phyloP scores from a whole-genome alignment of 2,329 filamentous ascomycete genomes.

The Mycogone perniciosa region DNA sequence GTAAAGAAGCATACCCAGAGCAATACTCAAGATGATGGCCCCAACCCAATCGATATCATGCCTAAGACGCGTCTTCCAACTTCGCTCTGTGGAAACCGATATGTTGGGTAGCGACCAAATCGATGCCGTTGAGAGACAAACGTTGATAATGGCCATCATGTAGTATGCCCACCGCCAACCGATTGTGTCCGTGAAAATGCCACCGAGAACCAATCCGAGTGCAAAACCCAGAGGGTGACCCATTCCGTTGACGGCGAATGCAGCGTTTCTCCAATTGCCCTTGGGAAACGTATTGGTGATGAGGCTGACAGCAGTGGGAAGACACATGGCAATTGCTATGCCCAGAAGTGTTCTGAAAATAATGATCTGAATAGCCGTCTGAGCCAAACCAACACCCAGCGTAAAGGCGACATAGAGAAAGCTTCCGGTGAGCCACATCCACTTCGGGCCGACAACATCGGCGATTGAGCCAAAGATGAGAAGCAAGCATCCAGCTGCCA shows the following conservation, averaged over 20 bases:
- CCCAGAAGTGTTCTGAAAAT: background rate
- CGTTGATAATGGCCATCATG: conserved; percentile 21
- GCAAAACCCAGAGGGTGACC: conserved; percentile 42
- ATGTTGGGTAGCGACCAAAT: conserved; percentile 24
- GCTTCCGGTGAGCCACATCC: conserved; percentile 29
- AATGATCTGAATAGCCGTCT: conserved; percentile 25
- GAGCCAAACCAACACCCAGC: conserved; percentile 27
- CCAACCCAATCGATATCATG: conserved; percentile 49
- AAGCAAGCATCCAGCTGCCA: conserved; percentile 22
- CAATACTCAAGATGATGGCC: conserved; percentile 36
- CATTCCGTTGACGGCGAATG: conserved; percentile 39
- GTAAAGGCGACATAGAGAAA: conserved; percentile 28
- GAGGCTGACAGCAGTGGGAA: conserved; percentile 32
- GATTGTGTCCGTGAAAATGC: conserved; percentile 40
- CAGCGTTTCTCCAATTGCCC: conserved; percentile 33
- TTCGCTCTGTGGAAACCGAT: too few species aligned
- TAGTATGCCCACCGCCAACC: conserved; percentile 39
- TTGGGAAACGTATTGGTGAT: conserved; percentile 32
- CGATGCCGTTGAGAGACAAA: conserved; percentile 30
- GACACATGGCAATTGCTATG: conserved; percentile 31
- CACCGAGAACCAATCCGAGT: conserved; percentile 43
- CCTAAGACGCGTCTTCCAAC: background rate
- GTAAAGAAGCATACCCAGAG: conserved; percentile 45
- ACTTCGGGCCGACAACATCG: conserved; percentile 30
- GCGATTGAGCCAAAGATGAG: conserved; percentile 32